These are phyloP conservation scores for Aspergillus udagawae DNA, from an alignment of 2,329 filamentous ascomycete genomes.

Conservation along the genomic window DNA sequence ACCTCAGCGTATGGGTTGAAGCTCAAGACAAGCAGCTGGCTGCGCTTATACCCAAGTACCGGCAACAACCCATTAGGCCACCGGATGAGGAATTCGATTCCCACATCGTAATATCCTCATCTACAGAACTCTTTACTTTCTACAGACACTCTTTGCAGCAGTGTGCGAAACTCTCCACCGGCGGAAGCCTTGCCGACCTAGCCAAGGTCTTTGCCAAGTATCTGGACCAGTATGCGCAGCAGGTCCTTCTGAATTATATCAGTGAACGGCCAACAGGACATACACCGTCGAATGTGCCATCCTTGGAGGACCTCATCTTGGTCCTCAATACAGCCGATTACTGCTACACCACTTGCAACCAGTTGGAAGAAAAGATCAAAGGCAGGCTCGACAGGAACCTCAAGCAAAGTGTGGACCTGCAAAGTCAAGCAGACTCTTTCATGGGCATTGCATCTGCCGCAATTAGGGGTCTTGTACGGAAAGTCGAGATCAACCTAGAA, in stretches of 20 bases:
- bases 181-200: conserved; percentile 79
- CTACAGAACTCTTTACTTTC: conserved; percentile 95
- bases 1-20: conserved; percentile 94
- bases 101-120: conserved; percentile 85
- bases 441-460: conserved; percentile 89
- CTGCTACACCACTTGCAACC: conserved; percentile 88
- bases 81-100: conserved; percentile 88
- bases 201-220: conserved; percentile 86
- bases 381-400: conserved; percentile 80
- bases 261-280: conserved; percentile 55
- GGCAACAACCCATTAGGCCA: conserved; percentile 72
- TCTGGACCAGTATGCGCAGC: conserved; percentile 90
- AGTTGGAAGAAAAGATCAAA: conserved; percentile 92
- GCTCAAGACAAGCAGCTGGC: conserved; percentile 88
- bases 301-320: conserved; percentile 71
- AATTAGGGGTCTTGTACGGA: conserved; percentile 76
- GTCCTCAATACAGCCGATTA: conserved; percentile 97
- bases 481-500: conserved; percentile 78
- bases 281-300: conserved; percentile 49
- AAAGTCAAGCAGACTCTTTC: conserved; percentile 90
- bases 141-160: conserved; percentile 91
- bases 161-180: conserved; percentile 92
- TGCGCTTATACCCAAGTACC: conserved; percentile 80
- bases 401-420: conserved; percentile 73
- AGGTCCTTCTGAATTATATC: conserved; percentile 74